Evolutionary conservation across 1,139 yeast genomes (phyloP), one percentile per base, ranked within the genome.

Genomic region (Taphrina confusa): DNA sequence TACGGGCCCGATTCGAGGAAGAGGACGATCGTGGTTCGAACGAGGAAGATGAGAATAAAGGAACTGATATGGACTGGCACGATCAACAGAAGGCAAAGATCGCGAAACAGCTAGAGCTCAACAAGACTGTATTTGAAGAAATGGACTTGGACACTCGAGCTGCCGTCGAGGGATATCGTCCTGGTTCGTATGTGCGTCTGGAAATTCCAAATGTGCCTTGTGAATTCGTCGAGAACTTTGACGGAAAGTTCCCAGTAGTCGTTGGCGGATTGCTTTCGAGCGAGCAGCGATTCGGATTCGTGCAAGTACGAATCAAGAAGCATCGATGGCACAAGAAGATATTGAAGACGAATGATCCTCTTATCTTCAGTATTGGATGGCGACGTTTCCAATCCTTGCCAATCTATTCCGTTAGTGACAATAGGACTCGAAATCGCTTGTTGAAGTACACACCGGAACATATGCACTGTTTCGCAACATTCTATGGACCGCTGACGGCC

Each of bases 261-360:
- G 76, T 94, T 67, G 99, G 99, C 62, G 97, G 98, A 3, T 77
- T 94, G 63, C 76, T 91, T 59, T 81, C 94, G 23, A 88, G 95
- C 14, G 99, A 94, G 71, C 87, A 91, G 62, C 80, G 96, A 71
- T 92, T 91, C 71, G 99, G 98, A 12, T 85, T 87, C 68, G 80
- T 90, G 77, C 92, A 88, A 71, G 96, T 89, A 58, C 84, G 97
- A 75, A 83, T 94, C 66, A 89, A 96, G 81, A 84, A 97, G 73
- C 99, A 94, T 72, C 84, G 98, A 77, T 94, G 99, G 99, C 97
- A 92, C 74, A 92, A 91, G 72, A 90, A 90, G 78, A 89, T 94
- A 61, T 78, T 94, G 68, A 94, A 94, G 74, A 83, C 97, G 8
- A 95, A 89, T 71, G 99, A 94, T 75, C 98, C 99, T 0, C 79